Conservation (phyloP, 768 basidiomycete species). For the Coprinellus aureogranulatus region DNA sequence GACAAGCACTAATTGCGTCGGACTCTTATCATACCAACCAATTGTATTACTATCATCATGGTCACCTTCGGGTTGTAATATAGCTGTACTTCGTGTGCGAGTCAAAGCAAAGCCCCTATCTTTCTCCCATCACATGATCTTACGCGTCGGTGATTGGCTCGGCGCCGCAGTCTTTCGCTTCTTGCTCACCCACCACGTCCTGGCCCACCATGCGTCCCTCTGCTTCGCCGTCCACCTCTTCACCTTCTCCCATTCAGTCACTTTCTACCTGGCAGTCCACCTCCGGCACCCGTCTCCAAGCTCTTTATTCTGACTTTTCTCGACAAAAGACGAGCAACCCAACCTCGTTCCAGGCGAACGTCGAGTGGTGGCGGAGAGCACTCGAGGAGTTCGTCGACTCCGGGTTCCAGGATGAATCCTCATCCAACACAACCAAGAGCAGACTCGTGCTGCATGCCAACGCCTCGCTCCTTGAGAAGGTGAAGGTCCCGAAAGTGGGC, state of each 20-base stretch:
- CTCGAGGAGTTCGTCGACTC: conserved; percentile 59
- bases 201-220: too few species aligned
- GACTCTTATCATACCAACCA: too few species aligned
- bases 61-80: too few species aligned
- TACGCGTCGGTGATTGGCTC: not conserved
- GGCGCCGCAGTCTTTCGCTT: not conserved
- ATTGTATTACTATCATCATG: not conserved
- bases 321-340: conserved; percentile 84
- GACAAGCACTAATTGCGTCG: conserved; percentile 20
- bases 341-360: conserved; percentile 72
- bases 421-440: conserved; percentile 28
- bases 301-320: conserved; percentile 86
- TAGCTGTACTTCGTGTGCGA: too few species aligned
- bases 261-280: conserved; percentile 43
- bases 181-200: not conserved
- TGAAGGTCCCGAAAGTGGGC: conserved; percentile 67
- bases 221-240: conserved; percentile 7
- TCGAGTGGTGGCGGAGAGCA: conserved; percentile 83
- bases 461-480: conserved; percentile 51
- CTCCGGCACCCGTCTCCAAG: conserved; percentile 59
- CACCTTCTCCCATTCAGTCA: not conserved
- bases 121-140: not conserved
- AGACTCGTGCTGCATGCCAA: conserved; percentile 61
- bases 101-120: not conserved
- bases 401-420: conserved; percentile 45